Evolutionary conservation across 2,329 filamentous ascomycete genomes (phyloP).

Genomic region (Clonostachys rhizophaga): DNA sequence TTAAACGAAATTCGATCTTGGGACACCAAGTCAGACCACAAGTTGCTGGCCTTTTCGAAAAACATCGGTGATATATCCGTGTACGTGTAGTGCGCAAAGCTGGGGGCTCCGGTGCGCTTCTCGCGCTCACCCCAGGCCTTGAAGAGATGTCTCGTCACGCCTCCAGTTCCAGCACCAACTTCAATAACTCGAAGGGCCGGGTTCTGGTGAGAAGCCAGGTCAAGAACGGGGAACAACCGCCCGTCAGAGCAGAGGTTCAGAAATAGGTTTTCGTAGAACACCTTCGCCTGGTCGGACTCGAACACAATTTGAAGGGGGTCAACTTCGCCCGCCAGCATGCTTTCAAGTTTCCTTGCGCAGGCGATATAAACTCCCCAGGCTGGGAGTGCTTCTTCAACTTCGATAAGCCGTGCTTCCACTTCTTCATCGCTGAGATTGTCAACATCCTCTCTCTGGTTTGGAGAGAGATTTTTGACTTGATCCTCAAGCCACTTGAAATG

Average conservation of each 20-base stretch:
- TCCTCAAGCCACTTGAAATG: too few relatives aligned
- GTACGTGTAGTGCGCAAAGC: constrained; percentile 8
- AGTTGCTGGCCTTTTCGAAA: constrained; percentile 9
- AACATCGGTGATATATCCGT: constrained; percentile 14
- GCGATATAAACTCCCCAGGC: not conserved
- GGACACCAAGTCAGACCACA: constrained; percentile 8
- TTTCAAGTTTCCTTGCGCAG: not conserved
- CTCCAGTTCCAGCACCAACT: constrained; percentile 1
- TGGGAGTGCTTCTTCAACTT: not conserved
- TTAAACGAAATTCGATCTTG: constrained; percentile 17
- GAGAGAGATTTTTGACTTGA: too few relatives aligned
- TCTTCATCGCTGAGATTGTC: not conserved
- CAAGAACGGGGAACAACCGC: not conserved
- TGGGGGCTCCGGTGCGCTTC: constrained; percentile 23
- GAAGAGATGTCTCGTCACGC: not conserved
- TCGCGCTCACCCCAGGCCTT: constrained; percentile 31
- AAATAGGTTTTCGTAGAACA: not conserved
- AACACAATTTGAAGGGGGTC: not conserved
- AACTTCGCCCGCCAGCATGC: not conserved
- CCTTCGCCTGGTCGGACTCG: not conserved
- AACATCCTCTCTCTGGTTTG: too few relatives aligned
- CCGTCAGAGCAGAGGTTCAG: not conserved
- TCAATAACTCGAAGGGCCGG: constrained; percentile 2
- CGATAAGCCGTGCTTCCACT: not conserved
- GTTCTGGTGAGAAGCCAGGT: constrained; percentile 3